Evolutionary conservation across 2,329 filamentous ascomycete species (phyloP).

Genomic region (Cercospora sojina): DNA sequence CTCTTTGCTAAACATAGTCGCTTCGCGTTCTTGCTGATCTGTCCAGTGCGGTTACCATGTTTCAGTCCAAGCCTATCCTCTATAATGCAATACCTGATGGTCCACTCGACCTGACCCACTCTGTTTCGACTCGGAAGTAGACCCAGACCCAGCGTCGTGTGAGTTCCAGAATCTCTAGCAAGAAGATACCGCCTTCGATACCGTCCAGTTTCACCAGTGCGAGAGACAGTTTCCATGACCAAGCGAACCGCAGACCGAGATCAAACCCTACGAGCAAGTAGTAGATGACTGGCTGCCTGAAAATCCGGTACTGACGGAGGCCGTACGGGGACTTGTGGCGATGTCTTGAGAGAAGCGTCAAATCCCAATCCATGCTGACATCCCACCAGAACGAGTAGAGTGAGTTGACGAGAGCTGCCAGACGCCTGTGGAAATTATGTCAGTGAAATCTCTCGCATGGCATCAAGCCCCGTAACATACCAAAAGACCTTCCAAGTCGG

Average conservation of each 20-base stretch:
- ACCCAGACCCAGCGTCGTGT: constrained; percentile 93
- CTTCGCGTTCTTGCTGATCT: background rate
- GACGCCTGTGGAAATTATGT: constrained; percentile 22
- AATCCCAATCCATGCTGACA: constrained; percentile 92
- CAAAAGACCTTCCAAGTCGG: constrained; percentile 24
- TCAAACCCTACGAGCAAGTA: constrained; percentile 79
- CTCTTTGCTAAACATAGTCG: background rate
- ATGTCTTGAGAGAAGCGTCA: constrained; percentile 70
- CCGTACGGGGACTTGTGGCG: constrained; percentile 70
- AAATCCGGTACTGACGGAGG: constrained; percentile 70
- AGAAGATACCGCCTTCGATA: constrained; percentile 82
- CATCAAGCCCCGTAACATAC: constrained; percentile 7
- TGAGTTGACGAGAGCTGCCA: constrained; percentile 66
- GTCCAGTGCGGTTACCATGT: background rate
- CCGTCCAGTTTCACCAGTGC: constrained; percentile 82
- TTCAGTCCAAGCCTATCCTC: background rate
- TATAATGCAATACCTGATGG: constrained; percentile 8
- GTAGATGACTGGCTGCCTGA: constrained; percentile 72
- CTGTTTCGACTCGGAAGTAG: constrained; percentile 91
- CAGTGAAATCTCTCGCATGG: background rate
- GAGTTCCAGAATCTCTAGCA: constrained; percentile 84
- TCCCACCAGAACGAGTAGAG: constrained; percentile 99
- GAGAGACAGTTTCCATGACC: constrained; percentile 82
- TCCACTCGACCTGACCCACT: constrained; percentile 58
- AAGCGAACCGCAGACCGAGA: constrained; percentile 79